Evolutionary conservation across 331 rosid species (phyloP), one percentile per base, ranked within the genome.

Genomic region (Malus hybrid): DNA sequence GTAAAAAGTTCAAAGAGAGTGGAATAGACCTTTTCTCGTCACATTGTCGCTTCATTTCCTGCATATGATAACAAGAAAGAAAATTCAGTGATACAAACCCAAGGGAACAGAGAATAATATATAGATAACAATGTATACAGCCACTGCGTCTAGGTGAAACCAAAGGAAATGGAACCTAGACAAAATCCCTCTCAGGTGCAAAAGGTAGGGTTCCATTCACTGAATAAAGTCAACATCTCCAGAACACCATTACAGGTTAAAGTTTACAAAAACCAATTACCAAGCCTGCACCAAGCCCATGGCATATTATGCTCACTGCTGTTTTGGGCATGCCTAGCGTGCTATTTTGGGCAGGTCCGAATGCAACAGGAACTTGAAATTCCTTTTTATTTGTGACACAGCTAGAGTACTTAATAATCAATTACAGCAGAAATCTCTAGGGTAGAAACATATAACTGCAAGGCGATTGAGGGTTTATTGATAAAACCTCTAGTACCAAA

Each of bases 41-140:
- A 33, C 97, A 93, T 66, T 93, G 96, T n/a, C 90, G 93, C 89
- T 90, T 93, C 97, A 93, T 93, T 83, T 93, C 96, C 97, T 90
- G 90, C 85, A 87, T 64, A 68, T 70, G 61, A 72, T 63, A 84
- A 78, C 68, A 73, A 20, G 31, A 73, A 46, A 70, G 15, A 73
- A 33, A 22, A 74, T 60, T 87, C 27, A 85, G 88, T 69, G 10
- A 68, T 57, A 44, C 59, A 39, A 73, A 71, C 50, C 50, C 54
- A 66, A 74, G 16, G 73, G 55, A 57, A 27, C 52, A 67, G 46
- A 42, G 46, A 42, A 42, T 13, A 42, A 42, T 42, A 24, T 24
- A 24, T 24, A 24, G 7, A 76, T 24, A 64, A 64, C 18, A 19
- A 28, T 59, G 36, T 16, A 67, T 6, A 46, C 29, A 56, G 28